phyloP scores from a whole-genome alignment of 2,329 filamentous ascomycete species.

The Ophiostoma sp. region DNA sequence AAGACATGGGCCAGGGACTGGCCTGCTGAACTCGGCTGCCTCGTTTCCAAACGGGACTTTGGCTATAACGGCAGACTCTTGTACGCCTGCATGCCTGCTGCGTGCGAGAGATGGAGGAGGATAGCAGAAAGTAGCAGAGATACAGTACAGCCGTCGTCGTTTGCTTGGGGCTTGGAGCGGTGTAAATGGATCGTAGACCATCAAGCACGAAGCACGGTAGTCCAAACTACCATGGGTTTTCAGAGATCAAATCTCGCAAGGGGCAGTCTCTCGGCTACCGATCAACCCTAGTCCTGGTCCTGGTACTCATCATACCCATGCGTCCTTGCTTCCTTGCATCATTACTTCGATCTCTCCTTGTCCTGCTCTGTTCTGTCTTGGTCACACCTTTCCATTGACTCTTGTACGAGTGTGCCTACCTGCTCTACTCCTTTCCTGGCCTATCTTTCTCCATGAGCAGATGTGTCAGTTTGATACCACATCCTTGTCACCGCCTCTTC shows the following conservation, averaged over 20 bases:
- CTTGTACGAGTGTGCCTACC: neutral
- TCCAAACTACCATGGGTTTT: neutral
- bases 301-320: neutral
- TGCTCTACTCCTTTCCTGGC: no score
- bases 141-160: neutral
- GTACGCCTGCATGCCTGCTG: constrained; percentile 5
- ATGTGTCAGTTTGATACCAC: neutral
- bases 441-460: neutral
- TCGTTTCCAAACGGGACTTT: constrained; percentile 17
- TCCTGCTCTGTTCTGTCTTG: neutral
- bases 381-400: neutral
- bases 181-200: neutral
- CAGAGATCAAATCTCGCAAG: neutral
- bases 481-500: constrained; percentile 7
- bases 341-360: neutral
- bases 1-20: neutral
- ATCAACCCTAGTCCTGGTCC: constrained; percentile 13
- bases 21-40: constrained; percentile 8
- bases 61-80: constrained; percentile 15
- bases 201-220: neutral
- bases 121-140: neutral
- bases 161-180: constrained; percentile 1
- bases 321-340: neutral
- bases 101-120: constrained; percentile 13
- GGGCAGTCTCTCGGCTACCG: constrained; percentile 17